A percentile compares a stretch with the other conserved stretches of the same genome.
phyloP scores from a whole-genome alignment of 2,329 filamentous ascomycete genomes.

The Epichloe hybrida region DNA sequence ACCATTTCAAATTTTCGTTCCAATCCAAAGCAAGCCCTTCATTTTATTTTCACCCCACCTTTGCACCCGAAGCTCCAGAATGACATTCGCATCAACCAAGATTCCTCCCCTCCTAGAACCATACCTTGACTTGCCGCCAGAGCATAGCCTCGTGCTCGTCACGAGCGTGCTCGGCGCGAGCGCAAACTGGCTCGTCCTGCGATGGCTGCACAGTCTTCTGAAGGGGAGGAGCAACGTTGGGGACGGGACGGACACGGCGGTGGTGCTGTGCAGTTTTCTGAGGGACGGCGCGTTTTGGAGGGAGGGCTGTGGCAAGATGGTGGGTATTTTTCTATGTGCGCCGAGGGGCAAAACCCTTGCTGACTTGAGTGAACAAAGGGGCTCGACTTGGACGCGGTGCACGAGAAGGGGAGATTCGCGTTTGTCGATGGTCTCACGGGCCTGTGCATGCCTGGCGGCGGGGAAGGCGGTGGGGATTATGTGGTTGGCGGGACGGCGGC shows the following conservation, averaged over 20 bases:
- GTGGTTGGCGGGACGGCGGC: slow-evolving; percentile 19
- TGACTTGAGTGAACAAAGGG: slow-evolving; percentile 27
- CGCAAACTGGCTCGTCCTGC: slow-evolving; percentile 51
- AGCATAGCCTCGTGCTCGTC: slow-evolving; percentile 49
- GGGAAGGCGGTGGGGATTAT: slow-evolving; percentile 13
- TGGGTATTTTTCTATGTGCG: slow-evolving; percentile 17
- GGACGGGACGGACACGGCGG: slow-evolving; percentile 21
- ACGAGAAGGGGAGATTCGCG: slow-evolving; percentile 44
- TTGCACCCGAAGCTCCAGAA: slow-evolving; percentile 8
- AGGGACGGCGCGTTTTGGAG: slow-evolving; percentile 69
- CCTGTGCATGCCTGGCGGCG: slow-evolving; percentile 28
- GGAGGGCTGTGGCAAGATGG: slow-evolving; percentile 53
- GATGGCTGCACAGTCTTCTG: slow-evolving; percentile 39
- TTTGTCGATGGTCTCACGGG: slow-evolving; percentile 64
- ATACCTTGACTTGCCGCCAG: slow-evolving; percentile 44
- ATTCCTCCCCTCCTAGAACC: slow-evolving; percentile 51
- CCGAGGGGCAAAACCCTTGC: not conserved
- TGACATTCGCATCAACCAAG: slow-evolving; percentile 23
- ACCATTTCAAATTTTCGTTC: too few species aligned
- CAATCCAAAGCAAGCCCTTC: too few species aligned
- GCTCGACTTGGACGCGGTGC: slow-evolving; percentile 52
- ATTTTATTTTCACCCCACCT: too few species aligned
- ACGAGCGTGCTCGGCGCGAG: slow-evolving; percentile 53
- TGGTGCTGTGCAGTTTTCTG: slow-evolving; percentile 75
- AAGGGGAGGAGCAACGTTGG: slow-evolving; percentile 5